These are phyloP conservation scores for Colletotrichum spaethianum DNA, from an alignment of 2,329 filamentous ascomycete genomes.

Conservation along the genomic window DNA sequence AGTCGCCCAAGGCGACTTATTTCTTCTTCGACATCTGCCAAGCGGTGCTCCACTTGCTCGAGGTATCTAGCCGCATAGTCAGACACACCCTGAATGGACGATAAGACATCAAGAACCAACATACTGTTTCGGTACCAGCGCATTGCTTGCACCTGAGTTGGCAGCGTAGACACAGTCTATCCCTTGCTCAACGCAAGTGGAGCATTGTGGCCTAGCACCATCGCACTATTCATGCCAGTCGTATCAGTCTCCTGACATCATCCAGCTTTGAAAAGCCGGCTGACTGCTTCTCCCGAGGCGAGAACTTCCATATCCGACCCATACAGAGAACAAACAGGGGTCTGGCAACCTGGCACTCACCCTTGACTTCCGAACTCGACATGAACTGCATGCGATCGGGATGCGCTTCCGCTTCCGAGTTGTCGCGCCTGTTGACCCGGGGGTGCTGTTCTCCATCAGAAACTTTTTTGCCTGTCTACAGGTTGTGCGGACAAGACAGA, in stretches of 20 bases:
- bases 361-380: slow-evolving; percentile 45
- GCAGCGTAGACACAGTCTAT: slow-evolving; percentile 44
- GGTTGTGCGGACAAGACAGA: neutral
- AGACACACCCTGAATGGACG: neutral
- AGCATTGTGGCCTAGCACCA: slow-evolving; percentile 43
- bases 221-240: slow-evolving; percentile 40
- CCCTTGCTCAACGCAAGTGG: slow-evolving; percentile 40
- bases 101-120: neutral
- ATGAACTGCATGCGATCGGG: slow-evolving; percentile 44
- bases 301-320: neutral
- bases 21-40: slow-evolving; percentile 42
- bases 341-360: slow-evolving; percentile 20
- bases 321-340: neutral
- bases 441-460: slow-evolving; percentile 28
- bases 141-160: slow-evolving; percentile 27
- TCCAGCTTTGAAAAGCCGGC: neutral
- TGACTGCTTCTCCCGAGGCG: neutral
- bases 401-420: slow-evolving; percentile 42
- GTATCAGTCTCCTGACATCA: neutral
- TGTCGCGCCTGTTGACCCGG: slow-evolving; percentile 7
- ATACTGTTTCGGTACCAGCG: slow-evolving; percentile 38
- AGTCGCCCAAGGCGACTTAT: slow-evolving; percentile 40
- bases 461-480: neutral
- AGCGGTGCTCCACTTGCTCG: slow-evolving; percentile 42
- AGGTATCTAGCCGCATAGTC: slow-evolving; percentile 30